These are phyloP conservation scores for Posidonia australis DNA, from an alignment of 106 monocot species.

Conservation along the genomic window DNA sequence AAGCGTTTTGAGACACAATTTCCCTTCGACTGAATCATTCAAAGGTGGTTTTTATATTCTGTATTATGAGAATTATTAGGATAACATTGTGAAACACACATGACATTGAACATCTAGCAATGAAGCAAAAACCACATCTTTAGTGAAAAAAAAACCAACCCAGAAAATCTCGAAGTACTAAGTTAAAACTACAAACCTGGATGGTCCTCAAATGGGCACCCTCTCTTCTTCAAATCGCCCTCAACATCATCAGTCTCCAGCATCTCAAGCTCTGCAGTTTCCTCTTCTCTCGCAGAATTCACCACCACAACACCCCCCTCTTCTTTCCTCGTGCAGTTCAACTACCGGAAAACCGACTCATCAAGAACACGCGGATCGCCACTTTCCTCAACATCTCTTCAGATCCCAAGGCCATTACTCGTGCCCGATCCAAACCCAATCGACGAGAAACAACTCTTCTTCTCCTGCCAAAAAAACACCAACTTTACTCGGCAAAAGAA, in stretches of 20 bases:
- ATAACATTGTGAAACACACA: too few species aligned
- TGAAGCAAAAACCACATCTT: too few species aligned
- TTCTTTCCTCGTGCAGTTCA: constrained; percentile 12
- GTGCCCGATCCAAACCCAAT: constrained; percentile 13
- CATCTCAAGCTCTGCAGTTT: neutral
- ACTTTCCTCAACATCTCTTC: neutral
- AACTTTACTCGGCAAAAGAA: neutral
- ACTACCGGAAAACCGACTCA: constrained; percentile 31
- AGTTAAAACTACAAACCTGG: too few species aligned
- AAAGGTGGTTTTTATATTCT: too few species aligned
- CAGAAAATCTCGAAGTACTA: too few species aligned
- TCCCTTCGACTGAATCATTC: too few species aligned
- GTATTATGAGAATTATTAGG: too few species aligned
- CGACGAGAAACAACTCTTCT: constrained; percentile 33
- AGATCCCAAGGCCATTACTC: neutral
- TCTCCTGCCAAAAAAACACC: constrained; percentile 28
- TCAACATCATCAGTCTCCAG: neutral
- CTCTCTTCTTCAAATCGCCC: constrained; percentile 29
- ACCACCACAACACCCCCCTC: neutral
- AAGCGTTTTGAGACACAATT: too few species aligned
- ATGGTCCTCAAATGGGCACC: constrained; percentile 17
- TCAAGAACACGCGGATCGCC: constrained; percentile 2
- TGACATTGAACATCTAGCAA: too few species aligned
- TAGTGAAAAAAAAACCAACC: too few species aligned
- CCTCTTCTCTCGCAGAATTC: neutral